phyloP scores from a whole-genome alignment of 2,329 filamentous ascomycete species.

The Annulohypoxylon truncatum region DNA sequence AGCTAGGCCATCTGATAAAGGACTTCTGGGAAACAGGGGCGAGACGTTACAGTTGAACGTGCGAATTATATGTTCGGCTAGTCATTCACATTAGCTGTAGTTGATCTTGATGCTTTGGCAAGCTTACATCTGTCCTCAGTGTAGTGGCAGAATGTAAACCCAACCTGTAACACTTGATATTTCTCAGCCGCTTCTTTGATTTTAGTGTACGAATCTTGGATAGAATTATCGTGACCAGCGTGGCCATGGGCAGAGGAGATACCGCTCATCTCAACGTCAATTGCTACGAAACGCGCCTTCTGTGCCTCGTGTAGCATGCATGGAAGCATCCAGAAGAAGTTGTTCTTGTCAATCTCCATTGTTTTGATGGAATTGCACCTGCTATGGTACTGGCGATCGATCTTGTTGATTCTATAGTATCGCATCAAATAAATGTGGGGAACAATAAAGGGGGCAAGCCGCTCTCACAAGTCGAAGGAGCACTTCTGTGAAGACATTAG shows the following conservation, averaged over 20 bases:
- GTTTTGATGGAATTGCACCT: not conserved
- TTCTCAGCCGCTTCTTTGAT: constrained; percentile 47
- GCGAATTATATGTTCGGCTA: constrained; percentile 40
- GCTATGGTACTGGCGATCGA: not conserved
- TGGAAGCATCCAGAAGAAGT: constrained; percentile 49
- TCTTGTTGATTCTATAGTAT: not conserved
- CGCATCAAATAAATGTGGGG: not conserved
- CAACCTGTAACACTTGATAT: constrained; percentile 53
- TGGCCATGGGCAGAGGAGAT: constrained; percentile 34
- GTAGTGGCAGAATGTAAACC: constrained; percentile 51
- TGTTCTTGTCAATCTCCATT: constrained; percentile 47
- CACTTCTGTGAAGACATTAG: not conserved
- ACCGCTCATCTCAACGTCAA: constrained; percentile 56
- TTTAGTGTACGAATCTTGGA: constrained; percentile 45
- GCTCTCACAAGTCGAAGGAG: not conserved
- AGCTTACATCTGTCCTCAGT: constrained; percentile 17
- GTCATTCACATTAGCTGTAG: constrained; percentile 16
- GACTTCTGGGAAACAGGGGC: constrained; percentile 43
- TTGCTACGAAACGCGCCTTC: constrained; percentile 48
- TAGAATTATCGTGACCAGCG: not conserved
- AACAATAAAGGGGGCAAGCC: not conserved
- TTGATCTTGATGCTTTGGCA: not conserved
- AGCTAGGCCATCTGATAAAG: constrained; percentile 33
- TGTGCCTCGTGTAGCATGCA: constrained; percentile 48
- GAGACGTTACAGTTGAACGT: constrained; percentile 51